Base-by-base conservation (phyloP, 805 yeast species). In the Priceomyces castillae region DNA sequence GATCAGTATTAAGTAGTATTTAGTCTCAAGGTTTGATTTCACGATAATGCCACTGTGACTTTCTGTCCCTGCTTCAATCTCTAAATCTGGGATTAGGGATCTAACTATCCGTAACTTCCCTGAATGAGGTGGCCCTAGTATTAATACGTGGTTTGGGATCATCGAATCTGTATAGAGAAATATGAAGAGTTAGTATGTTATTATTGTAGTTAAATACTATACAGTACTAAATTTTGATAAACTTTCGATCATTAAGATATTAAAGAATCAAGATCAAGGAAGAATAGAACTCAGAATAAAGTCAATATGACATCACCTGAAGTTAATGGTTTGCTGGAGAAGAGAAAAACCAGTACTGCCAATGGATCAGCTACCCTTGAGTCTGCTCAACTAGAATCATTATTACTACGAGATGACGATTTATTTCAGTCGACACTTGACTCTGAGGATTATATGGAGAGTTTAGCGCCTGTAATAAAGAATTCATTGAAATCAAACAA, bases 371-470 rank as follows among this genome's bases (percentile, higher is more conserved):
- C 16, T 12, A 35, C 22, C 38, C 10, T 51, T 9, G 68, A 65
- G 22, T 57, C 59, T 7, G 46, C 65, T 7, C 65, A 64, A 30
- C 56, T 70, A 26, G 74, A 69, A 46, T 61, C 61, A 46, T 52
- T 69, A n/a, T 57, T 71, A 17, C 51, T 69, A 15, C 57, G 73
- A 25, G 71, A 66, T 47, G 73, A 66, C 16, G 73, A 69, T 51
- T 65, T 71, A 30, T 71, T 67, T 48, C 72, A 69, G 42, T 67
- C 74, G 14, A 74, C 81, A 1, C 57, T 77, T 25, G 64, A 71
- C 37, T 77, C 85, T 2, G 85, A 81, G 44, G 90, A 85, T 52
- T 86, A 83, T 59, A 61, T 88, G 31, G 95, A 88, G 49, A 88
- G 86, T 59, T 73, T 89, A 46, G 85, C 88, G 2, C 95, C 95